Evolutionary conservation across 495 filamentous ascomycete genomes (phyloP).

Genomic region (Talaromyces ruber): DNA sequence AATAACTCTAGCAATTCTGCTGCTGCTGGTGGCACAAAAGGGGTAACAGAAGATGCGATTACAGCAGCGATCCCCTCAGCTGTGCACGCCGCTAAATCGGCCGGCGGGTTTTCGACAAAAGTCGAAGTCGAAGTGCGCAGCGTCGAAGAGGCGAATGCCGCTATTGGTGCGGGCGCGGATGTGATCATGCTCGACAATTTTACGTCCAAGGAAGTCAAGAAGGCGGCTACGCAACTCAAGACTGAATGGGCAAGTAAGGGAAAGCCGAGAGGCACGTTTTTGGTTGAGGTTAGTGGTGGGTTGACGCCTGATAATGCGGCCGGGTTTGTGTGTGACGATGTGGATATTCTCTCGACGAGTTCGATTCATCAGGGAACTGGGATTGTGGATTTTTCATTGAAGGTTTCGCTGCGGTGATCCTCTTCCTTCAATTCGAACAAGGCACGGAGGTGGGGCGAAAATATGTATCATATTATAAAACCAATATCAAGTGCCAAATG

Average conservation of each 20-base stretch:
- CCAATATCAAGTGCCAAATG: background rate
- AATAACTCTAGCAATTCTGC: slow-evolving; percentile 11
- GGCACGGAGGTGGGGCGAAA: background rate
- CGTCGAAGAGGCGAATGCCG: slow-evolving; percentile 81
- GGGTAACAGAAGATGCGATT: slow-evolving; percentile 12
- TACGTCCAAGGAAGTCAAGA: slow-evolving; percentile 60
- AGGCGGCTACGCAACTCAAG: slow-evolving; percentile 64
- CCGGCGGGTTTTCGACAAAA: slow-evolving; percentile 83
- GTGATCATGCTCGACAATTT: slow-evolving; percentile 98
- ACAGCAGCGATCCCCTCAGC: slow-evolving; percentile 71
- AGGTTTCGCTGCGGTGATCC: slow-evolving; percentile 50
- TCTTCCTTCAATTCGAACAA: too few relatives aligned
- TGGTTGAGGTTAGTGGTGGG: slow-evolving; percentile 90
- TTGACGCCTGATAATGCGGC: slow-evolving; percentile 78
- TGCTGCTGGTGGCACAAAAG: background rate
- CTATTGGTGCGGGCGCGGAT: slow-evolving; percentile 84
- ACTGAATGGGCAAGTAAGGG: slow-evolving; percentile 59
- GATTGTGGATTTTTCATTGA: slow-evolving; percentile 92
- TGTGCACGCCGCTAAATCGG: slow-evolving; percentile 73
- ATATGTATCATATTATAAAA: slow-evolving; percentile 2
- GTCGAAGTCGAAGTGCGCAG: slow-evolving; percentile 92
- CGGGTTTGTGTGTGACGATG: slow-evolving; percentile 72
- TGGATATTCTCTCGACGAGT: slow-evolving; percentile 92
- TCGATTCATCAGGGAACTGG: slow-evolving; percentile 91
- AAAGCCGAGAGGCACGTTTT: slow-evolving; percentile 37